A percentile compares a stretch with the other conserved stretches of the same genome.
Conservation (phyloP, 2,329 filamentous ascomycete species). For the Colletotrichum sansevieriae region DNA sequence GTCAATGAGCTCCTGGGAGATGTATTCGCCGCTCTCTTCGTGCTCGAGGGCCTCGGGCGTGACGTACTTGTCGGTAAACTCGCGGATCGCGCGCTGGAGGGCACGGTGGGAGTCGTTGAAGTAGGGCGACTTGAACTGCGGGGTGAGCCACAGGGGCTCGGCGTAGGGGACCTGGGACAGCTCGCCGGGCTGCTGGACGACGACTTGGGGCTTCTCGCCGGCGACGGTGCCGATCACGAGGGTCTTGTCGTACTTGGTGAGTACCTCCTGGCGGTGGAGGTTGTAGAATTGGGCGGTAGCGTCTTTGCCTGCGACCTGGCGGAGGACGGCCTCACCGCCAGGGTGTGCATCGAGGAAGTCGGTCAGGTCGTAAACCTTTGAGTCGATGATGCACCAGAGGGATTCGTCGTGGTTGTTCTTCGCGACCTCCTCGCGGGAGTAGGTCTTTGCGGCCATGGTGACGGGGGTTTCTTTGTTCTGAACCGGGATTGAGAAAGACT, state of each 20-base stretch:
- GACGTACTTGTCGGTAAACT: constrained; percentile 80
- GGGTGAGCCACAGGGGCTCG: constrained; percentile 85
- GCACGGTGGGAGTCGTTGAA: constrained; percentile 80
- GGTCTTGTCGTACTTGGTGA: constrained; percentile 77
- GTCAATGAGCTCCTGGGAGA: constrained; percentile 80
- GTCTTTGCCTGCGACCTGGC: constrained; percentile 84
- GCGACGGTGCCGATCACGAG: constrained; percentile 82
- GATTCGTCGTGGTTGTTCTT: constrained; percentile 82
- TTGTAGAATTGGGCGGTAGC: constrained; percentile 91
- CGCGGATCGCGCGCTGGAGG: constrained; percentile 77
- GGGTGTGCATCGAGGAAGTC: constrained; percentile 90
- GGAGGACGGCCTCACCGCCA: constrained; percentile 82
- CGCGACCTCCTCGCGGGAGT: constrained; percentile 75
- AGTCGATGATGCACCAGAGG: constrained; percentile 87
- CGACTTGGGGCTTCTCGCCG: constrained; percentile 80
- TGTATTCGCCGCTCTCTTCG: constrained; percentile 79
- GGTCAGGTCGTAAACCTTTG: constrained; percentile 87
- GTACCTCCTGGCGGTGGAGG: constrained; percentile 90
- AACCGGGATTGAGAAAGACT: no score
- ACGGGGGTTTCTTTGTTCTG: constrained; percentile 1
- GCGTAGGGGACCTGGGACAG: constrained; percentile 85
- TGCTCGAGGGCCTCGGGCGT: constrained; percentile 81
- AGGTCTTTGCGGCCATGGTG: constrained; percentile 60
- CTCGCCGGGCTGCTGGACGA: constrained; percentile 77
- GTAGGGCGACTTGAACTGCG: constrained; percentile 83